Base-by-base conservation (phyloP, 2,329 filamentous ascomycete species). In the Botrytis hyacinthi region DNA sequence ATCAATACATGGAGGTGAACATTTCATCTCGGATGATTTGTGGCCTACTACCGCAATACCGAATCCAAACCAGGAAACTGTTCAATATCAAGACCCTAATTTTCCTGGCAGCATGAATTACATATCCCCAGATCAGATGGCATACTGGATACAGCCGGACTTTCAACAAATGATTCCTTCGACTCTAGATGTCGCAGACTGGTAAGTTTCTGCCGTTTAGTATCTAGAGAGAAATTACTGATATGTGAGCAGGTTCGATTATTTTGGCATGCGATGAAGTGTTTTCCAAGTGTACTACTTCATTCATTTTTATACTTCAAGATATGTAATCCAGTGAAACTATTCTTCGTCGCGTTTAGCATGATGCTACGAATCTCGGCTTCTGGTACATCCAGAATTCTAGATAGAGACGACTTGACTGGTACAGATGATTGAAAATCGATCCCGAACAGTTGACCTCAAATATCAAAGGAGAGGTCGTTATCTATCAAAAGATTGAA, bases 131-230 rank as follows among this genome's bases (percentile, higher is more conserved):
- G 59, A 65, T 44, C 59, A 51, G 44, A 54, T 71, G 69, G 16
- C 10, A 40, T 32, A n/a, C 22, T 71, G 59, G 69, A 51, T 63
- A 32, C 44, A 62, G 29, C 57, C 57, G 20, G 69, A 65, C 37
- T 71, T 71, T 5, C 57, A 71, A 26, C 32, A 54, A 29, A 63
- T 65, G 44, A 71, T 71, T n/a, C 69, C 69, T 51, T 40, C 42
- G 10, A 63, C 59, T 37, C n/a, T 71, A 10, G 22, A 71, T 51
- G 69, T 65, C 7, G 44, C 42, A 20, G 69, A 71, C n/a, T 71
- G 69, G 69, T 71, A 10, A 65, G 59, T 54, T 29, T 51, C 20
- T 26, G 7, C 14, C 16, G 14, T 35, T 14, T 32, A 14, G 14
- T 10, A 54, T n/a, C 4, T 2, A 40, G 10, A 10, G 16, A 51